These are phyloP conservation scores for Crithidia thermophila DNA, from an alignment of 208 protist species.

Conservation along the genomic window DNA sequence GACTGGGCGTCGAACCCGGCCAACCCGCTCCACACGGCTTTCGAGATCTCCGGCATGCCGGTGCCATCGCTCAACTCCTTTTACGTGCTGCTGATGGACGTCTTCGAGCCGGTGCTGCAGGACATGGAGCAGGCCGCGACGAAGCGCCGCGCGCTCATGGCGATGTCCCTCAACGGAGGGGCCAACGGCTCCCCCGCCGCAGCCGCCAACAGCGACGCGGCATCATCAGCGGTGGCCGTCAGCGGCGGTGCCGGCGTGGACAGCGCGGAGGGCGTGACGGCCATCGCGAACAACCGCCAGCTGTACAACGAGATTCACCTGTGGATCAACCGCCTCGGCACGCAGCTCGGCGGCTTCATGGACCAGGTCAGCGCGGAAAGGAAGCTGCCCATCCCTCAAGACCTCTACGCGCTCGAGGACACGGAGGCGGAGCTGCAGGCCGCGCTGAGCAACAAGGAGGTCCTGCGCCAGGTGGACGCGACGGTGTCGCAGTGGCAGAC, in stretches of 20 bases:
- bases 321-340: constrained; percentile 87
- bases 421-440: constrained; percentile 79
- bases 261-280: constrained; percentile 17
- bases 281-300: constrained; percentile 59
- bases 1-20: constrained; percentile 64
- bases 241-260: constrained; percentile 5
- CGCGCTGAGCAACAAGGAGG: constrained; percentile 82
- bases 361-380: constrained; percentile 90
- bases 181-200: neutral
- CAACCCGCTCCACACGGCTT: constrained; percentile 72
- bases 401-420: constrained; percentile 72
- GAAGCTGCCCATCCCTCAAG: constrained; percentile 86
- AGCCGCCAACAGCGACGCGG: neutral
- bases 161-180: constrained; percentile 18
- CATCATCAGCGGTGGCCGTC: neutral
- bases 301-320: constrained; percentile 85
- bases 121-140: constrained; percentile 54
- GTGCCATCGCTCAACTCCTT: constrained; percentile 86
- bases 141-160: constrained; percentile 33
- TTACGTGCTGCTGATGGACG: constrained; percentile 72
- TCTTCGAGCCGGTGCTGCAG: constrained; percentile 80
- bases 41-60: constrained; percentile 79
- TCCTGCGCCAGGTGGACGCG: constrained; percentile 87
- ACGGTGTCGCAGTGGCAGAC: constrained; percentile 91
- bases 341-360: constrained; percentile 88